Evolutionary conservation across 2,329 filamentous ascomycete species (phyloP), one percentile per base, ranked within the genome.

Genomic region (Xylaria sp.): DNA sequence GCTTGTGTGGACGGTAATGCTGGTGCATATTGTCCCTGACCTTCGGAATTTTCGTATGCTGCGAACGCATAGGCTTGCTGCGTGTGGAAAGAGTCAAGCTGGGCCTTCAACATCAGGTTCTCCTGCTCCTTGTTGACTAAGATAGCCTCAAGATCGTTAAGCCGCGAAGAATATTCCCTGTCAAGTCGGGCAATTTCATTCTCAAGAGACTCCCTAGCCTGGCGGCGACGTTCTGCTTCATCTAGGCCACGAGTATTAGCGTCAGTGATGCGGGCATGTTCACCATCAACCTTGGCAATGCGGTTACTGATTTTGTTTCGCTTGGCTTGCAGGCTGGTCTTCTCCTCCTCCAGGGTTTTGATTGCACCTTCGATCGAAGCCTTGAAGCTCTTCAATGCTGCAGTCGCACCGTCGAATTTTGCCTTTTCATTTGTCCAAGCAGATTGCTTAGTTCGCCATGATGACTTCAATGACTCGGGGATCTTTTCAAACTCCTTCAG

Each of bases 271-370:
- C 90, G 89, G 65, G 90, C 89, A 73, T 92, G 86, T 79, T 94
- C 92, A 72, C 88, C 90, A 72, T 91, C 89, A 28, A 93, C 88
- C 82, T 93, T 93, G 76, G 86, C 85, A 74, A 92, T 91, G 60
- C 92, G 90, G 31, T 88, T 85, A 64, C 89, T 88, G 51, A 93
- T 89, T 81, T 92, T 92, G 82, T 93, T 92, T 59, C 88, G 87
- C 79, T 92, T 92, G 66, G 89, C 88, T 75, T 90, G 86, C 36
- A 91, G 82, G 71, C 86, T 85, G 23, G 84, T 82, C 75, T 90
- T 86, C 66, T 94, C 92, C 56, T 89, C 86, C 73, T 90, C 88
- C 62, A 92, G 85, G 33, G 83, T 82, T 74, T 89, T 87, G 70
- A 91, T 81, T 66, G 91, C 87, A 72, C 86, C 86, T 70, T 93